These are phyloP conservation scores for Trametes sp. DNA, from an alignment of 1,284 basidiomycete species.

Conservation along the genomic window DNA sequence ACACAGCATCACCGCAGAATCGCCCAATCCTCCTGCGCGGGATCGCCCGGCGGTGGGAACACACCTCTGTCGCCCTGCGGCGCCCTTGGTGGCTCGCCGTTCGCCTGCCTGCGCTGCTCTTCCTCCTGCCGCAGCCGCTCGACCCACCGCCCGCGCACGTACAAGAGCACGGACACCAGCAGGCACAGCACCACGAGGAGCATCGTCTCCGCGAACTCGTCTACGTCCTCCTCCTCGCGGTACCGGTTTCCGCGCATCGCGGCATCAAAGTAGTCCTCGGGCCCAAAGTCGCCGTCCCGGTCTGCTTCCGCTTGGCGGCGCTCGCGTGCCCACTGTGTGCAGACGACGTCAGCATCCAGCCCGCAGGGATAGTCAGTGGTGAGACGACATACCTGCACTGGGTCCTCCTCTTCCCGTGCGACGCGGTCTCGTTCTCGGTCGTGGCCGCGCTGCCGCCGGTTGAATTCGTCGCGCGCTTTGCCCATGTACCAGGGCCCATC, in stretches of 20 bases:
- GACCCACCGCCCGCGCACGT: slow-evolving; percentile 74
- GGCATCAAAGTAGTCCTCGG: slow-evolving; percentile 82
- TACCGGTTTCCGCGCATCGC: slow-evolving; percentile 62
- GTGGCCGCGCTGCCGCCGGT: slow-evolving; percentile 56
- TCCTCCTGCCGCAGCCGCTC: slow-evolving; percentile 65
- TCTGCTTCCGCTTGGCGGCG: slow-evolving; percentile 75
- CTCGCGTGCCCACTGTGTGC: slow-evolving; percentile 74
- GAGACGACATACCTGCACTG: slow-evolving; percentile 59
- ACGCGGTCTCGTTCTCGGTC: slow-evolving; percentile 36
- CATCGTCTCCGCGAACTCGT: slow-evolving; percentile 79
- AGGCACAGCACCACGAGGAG: slow-evolving; percentile 71
- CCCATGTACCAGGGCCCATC: slow-evolving; percentile 76
- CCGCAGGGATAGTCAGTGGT: neutral
- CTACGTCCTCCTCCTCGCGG: slow-evolving; percentile 58
- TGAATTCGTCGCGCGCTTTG: slow-evolving; percentile 78
- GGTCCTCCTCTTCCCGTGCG: slow-evolving; percentile 68
- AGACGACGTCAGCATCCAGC: neutral
- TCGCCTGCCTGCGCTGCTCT: slow-evolving; percentile 71
- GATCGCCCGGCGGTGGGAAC: slow-evolving; percentile 70
- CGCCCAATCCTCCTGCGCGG: slow-evolving; percentile 71
- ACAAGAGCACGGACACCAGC: slow-evolving; percentile 71
- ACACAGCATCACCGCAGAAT: slow-evolving; percentile 54
- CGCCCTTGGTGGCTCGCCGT: slow-evolving; percentile 53
- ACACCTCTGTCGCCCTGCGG: slow-evolving; percentile 48
- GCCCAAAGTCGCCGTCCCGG: slow-evolving; percentile 74